Evolutionary conservation across 2,329 filamentous ascomycete genomes (phyloP).

Genomic region (Pseudogymnoascus sp.): DNA sequence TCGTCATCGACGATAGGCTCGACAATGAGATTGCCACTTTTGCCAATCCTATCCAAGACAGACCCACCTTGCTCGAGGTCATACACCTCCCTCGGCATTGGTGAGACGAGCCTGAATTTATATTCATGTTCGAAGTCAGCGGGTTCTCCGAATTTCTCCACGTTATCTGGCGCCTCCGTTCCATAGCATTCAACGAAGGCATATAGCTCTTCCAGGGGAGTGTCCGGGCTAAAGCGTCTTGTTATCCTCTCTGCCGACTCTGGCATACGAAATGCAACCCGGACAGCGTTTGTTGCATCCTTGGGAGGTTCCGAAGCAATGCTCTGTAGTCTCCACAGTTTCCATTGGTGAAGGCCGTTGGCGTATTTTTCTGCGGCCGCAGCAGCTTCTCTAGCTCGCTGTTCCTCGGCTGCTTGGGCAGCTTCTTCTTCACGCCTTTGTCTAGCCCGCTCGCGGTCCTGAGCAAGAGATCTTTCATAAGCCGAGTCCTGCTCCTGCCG

Average conservation of each 20-base stretch:
- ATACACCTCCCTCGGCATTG: slow-evolving; percentile 78
- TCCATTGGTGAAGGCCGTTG: slow-evolving; percentile 58
- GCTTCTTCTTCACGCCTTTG: slow-evolving; percentile 69
- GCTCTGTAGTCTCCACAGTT: slow-evolving; percentile 64
- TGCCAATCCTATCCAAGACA: slow-evolving; percentile 66
- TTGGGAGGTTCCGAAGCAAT: slow-evolving; percentile 62
- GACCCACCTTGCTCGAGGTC: slow-evolving; percentile 59
- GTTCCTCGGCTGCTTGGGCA: slow-evolving; percentile 60
- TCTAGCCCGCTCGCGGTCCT: slow-evolving; percentile 76
- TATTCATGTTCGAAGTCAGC: slow-evolving; percentile 72
- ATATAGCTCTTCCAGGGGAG: slow-evolving; percentile 80
- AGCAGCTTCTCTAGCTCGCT: slow-evolving; percentile 51
- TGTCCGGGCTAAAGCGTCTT: slow-evolving; percentile 62
- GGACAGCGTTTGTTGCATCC: slow-evolving; percentile 61
- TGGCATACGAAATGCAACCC: slow-evolving; percentile 61
- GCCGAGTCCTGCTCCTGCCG: slow-evolving; percentile 87
- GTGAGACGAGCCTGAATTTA: slow-evolving; percentile 74
- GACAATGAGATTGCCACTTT: slow-evolving; percentile 82
- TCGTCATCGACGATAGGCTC: slow-evolving; percentile 51
- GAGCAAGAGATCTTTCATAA: slow-evolving; percentile 84
- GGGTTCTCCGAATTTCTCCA: slow-evolving; percentile 39
- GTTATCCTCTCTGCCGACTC: slow-evolving; percentile 64
- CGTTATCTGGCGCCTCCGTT: slow-evolving; percentile 18
- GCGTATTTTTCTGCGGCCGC: slow-evolving; percentile 50
- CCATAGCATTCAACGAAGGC: slow-evolving; percentile 87